A percentile compares a stretch with the other conserved stretches of the same genome.
Evolutionary conservation across 495 filamentous ascomycete species (phyloP).

Genomic region (Hypoxylon lienhwacheense): DNA sequence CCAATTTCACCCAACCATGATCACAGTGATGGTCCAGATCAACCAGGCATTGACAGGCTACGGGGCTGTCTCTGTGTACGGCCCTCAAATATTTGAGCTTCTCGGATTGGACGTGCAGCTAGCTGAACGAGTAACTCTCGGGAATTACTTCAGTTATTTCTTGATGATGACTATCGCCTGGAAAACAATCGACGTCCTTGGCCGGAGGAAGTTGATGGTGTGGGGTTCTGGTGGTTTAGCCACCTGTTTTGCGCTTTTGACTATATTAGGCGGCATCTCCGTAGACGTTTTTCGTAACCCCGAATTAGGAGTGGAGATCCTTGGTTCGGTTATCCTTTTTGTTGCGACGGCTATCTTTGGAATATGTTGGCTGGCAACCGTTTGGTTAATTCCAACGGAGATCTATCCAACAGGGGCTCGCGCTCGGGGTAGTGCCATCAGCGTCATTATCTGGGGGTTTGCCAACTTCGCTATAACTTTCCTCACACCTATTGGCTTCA

Average conservation of each 20-base stretch:
- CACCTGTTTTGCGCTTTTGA: constrained; percentile 49
- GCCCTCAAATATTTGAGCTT: constrained; percentile 60
- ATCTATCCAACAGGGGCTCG: constrained; percentile 58
- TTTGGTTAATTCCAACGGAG: constrained; percentile 63
- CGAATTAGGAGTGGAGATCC: constrained; percentile 45
- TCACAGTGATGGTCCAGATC: constrained; percentile 61
- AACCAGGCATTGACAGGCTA: constrained; percentile 60
- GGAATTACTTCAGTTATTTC: constrained; percentile 60
- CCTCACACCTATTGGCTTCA: constrained; percentile 59
- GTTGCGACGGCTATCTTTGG: constrained; percentile 59
- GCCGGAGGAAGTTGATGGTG: constrained; percentile 56
- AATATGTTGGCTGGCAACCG: constrained; percentile 58
- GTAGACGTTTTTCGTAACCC: constrained; percentile 37
- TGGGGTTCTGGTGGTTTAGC: constrained; percentile 49
- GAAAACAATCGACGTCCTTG: constrained; percentile 54
- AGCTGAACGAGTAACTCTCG: constrained; percentile 55
- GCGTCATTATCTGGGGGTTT: constrained; percentile 59
- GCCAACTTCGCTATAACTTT: constrained; percentile 60
- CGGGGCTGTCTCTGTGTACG: constrained; percentile 60
- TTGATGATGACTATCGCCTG: constrained; percentile 58
- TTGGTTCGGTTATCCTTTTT: constrained; percentile 51
- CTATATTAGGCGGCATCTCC: constrained; percentile 46
- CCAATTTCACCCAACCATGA: constrained; percentile 56
- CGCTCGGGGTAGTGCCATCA: constrained; percentile 56
- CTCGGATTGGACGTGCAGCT: constrained; percentile 49